phyloP scores from a whole-genome alignment of 495 filamentous ascomycete genomes.

The Neurospora sp. region DNA sequence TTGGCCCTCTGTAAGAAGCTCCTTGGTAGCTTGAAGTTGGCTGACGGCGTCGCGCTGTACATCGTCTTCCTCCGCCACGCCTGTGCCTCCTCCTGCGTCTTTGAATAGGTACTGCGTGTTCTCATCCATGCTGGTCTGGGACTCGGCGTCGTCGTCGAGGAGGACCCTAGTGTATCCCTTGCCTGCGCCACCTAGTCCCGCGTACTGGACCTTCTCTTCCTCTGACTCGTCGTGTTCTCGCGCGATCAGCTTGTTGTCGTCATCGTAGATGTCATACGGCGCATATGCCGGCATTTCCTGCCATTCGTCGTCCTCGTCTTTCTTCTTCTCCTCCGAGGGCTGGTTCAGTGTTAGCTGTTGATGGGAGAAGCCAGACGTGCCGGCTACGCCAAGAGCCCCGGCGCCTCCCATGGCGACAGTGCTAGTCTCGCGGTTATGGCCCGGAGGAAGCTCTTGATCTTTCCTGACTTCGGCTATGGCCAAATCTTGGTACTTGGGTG shows the following conservation, averaged over 20 bases:
- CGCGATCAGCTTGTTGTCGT: constrained; percentile 79
- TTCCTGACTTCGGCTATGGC: constrained; percentile 11
- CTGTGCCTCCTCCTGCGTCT: constrained; percentile 40
- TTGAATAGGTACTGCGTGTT: constrained; percentile 95
- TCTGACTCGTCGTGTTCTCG: constrained; percentile 62
- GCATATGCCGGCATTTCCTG: constrained; percentile 90
- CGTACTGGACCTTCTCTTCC: constrained; percentile 64
- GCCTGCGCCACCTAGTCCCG: constrained; percentile 70
- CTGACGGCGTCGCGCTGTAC: constrained; percentile 73
- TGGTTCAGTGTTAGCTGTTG: constrained; percentile 60
- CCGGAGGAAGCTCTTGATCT: constrained; percentile 5
- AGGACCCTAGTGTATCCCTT: constrained; percentile 92
- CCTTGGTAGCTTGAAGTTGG: constrained; percentile 94
- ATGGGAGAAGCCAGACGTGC: constrained; percentile 82
- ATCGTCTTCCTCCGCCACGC: constrained; percentile 62
- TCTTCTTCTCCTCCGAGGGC: constrained; percentile 34
- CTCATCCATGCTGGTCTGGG: constrained; percentile 92
- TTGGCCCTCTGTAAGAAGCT: constrained; percentile 89
- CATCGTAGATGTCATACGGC: constrained; percentile 89
- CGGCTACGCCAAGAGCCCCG: constrained; percentile 5
- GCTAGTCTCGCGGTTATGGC: constrained; percentile 22
- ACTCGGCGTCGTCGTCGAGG: constrained; percentile 88
- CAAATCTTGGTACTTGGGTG: constrained; percentile 13
- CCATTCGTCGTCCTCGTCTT: constrained; percentile 60
- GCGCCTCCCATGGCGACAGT: constrained; percentile 4